Conservation (phyloP, 2,329 filamentous ascomycete species). For the Trichoderma afroharzianum region DNA sequence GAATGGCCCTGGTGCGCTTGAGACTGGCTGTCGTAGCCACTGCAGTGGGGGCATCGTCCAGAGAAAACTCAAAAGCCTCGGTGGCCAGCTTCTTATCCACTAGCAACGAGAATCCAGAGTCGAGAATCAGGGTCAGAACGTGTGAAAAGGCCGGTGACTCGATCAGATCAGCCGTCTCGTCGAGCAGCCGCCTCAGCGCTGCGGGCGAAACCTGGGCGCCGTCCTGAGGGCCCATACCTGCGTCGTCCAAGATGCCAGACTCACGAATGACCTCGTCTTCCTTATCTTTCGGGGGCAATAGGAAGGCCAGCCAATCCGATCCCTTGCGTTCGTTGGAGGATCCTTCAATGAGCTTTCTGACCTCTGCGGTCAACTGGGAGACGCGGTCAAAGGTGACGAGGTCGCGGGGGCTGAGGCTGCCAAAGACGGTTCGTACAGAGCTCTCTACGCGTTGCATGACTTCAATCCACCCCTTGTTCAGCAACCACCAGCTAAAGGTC, state of each 20-base stretch:
- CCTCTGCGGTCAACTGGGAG: slow-evolving; percentile 74
- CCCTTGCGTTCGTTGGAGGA: slow-evolving; percentile 38
- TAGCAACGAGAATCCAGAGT: slow-evolving; percentile 80
- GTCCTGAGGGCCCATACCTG: slow-evolving; percentile 30
- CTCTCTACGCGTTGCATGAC: slow-evolving; percentile 75
- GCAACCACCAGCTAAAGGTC: slow-evolving; percentile 96
- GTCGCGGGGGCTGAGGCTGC: slow-evolving; percentile 82
- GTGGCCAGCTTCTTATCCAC: slow-evolving; percentile 77
- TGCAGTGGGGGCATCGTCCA: slow-evolving; percentile 33
- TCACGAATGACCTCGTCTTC: slow-evolving; percentile 83
- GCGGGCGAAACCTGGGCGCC: slow-evolving; percentile 44
- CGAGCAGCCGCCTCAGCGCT: slow-evolving; percentile 76
- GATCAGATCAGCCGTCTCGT: slow-evolving; percentile 93
- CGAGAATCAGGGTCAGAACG: slow-evolving; percentile 80
- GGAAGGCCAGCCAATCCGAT: slow-evolving; percentile 72
- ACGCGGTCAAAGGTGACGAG: slow-evolving; percentile 78
- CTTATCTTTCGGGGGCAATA: slow-evolving; percentile 74
- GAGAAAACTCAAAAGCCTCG: slow-evolving; percentile 66
- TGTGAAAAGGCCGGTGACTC: slow-evolving; percentile 89
- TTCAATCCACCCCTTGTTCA: slow-evolving; percentile 85
- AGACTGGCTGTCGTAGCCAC: slow-evolving; percentile 49
- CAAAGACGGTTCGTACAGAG: slow-evolving; percentile 88
- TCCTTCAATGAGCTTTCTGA: slow-evolving; percentile 82
- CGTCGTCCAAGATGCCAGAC: slow-evolving; percentile 69
- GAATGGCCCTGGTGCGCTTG: slow-evolving; percentile 57